Conservation (phyloP, 441 rosid genomes). For the Gossypium davidsonii region DNA sequence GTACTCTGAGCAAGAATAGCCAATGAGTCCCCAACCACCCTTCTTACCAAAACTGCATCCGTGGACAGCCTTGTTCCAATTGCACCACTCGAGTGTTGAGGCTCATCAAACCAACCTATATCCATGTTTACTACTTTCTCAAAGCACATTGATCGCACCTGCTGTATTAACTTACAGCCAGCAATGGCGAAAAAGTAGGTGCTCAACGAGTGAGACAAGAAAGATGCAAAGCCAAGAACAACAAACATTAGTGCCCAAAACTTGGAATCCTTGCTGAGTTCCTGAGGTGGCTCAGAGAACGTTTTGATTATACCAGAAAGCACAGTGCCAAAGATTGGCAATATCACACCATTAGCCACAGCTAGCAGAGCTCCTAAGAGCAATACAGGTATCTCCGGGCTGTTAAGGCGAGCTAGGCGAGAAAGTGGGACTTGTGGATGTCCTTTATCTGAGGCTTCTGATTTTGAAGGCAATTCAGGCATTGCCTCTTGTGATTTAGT, state of each 20-base stretch:
- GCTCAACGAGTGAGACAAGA: slow-evolving; percentile 38
- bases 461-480: slow-evolving; percentile 6
- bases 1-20: slow-evolving; percentile 52
- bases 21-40: slow-evolving; percentile 63
- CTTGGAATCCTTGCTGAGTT: slow-evolving; percentile 45
- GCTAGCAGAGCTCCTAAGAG: slow-evolving; percentile 51
- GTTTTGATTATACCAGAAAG: slow-evolving; percentile 47
- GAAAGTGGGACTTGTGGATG: slow-evolving; percentile 38
- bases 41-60: slow-evolving; percentile 60
- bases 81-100: slow-evolving; percentile 66
- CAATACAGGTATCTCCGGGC: slow-evolving; percentile 58
- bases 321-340: slow-evolving; percentile 54
- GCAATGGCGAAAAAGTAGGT: slow-evolving; percentile 58
- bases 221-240: slow-evolving; percentile 39
- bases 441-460: slow-evolving; percentile 9
- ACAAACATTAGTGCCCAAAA: slow-evolving; percentile 57
- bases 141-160: slow-evolving; percentile 57
- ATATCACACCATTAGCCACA: slow-evolving; percentile 35
- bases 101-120: slow-evolving; percentile 71
- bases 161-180: slow-evolving; percentile 48
- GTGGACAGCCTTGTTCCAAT: slow-evolving; percentile 77
- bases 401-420: slow-evolving; percentile 55
- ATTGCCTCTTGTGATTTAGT: neutral
- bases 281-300: slow-evolving; percentile 44
- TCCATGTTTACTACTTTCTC: slow-evolving; percentile 77